phyloP scores from a whole-genome alignment of 129 eudicot genomes.

The Sambucus nigra region DNA sequence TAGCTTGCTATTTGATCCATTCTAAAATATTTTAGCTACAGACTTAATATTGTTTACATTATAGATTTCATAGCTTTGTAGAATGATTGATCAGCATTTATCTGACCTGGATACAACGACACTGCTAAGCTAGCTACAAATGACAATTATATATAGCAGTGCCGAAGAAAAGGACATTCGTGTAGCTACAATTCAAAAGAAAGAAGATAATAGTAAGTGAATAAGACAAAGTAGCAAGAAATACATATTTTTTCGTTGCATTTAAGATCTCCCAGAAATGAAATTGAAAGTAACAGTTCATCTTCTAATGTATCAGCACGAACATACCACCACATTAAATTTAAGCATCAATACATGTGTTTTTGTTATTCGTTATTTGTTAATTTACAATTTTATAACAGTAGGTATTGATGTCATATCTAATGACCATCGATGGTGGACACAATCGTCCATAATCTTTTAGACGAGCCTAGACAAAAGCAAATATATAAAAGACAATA shows the following conservation, averaged over 20 bases:
- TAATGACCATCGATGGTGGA: constrained; percentile 19
- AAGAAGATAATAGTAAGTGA: too few species aligned
- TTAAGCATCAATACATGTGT: background rate
- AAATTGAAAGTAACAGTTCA: background rate
- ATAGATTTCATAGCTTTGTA: background rate
- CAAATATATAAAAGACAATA: background rate
- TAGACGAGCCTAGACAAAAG: constrained; percentile 8
- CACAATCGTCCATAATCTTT: constrained; percentile 29
- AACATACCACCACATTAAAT: background rate
- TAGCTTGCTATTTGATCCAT: too few species aligned
- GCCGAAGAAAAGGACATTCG: constrained; percentile 1
- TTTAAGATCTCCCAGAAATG: background rate
- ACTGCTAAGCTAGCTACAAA: background rate
- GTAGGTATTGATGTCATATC: constrained; percentile 2
- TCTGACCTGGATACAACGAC: background rate
- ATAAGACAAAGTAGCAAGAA: background rate
- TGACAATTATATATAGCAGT: background rate
- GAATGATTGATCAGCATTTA: background rate
- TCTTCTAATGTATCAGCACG: background rate
- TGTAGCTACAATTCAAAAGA: background rate
- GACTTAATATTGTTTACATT: too few species aligned
- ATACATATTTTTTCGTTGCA: background rate
- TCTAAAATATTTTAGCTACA: too few species aligned
- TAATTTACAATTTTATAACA: background rate
- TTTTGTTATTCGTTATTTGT: background rate